Percentiles rank a stretch among this genome's conserved stretches.
These are phyloP conservation scores for Xylariales sp. DNA, from an alignment of 2,329 filamentous ascomycete genomes.

Conservation along the genomic window DNA sequence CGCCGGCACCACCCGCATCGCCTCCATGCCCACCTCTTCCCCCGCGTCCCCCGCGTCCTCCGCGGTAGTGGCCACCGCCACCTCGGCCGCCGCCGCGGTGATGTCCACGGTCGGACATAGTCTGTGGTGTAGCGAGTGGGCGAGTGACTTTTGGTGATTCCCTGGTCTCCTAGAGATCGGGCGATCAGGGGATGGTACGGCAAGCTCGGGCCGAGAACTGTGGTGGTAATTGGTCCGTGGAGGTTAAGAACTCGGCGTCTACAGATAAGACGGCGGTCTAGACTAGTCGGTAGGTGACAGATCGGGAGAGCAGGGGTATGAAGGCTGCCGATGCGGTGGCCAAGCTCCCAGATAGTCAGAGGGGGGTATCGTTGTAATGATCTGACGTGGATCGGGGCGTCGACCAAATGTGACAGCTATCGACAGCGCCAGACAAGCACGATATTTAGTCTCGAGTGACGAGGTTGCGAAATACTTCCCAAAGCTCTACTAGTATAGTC, in stretches of 20 bases:
- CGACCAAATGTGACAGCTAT: conserved; percentile 9
- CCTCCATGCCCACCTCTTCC: conserved; percentile 59
- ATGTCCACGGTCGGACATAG: conserved; percentile 64
- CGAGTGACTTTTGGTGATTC: not conserved
- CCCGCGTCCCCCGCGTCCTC: conserved; percentile 55
- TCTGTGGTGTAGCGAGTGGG: conserved; percentile 40
- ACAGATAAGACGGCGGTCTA: conserved; percentile 19
- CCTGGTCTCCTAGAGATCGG: not conserved
- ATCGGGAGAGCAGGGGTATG: conserved; percentile 10
- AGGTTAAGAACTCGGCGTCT: not conserved
- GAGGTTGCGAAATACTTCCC: conserved; percentile 6
- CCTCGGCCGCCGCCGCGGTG: conserved; percentile 63
- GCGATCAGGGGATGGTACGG: not conserved
- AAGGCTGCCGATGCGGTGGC: not conserved
- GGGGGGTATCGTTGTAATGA: not conserved
- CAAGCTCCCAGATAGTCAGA: conserved; percentile 2
- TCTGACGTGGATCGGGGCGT: conserved; percentile 2
- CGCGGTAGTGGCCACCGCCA: conserved; percentile 54
- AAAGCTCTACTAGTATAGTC: conserved; percentile 1
- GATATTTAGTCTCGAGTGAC: not conserved
- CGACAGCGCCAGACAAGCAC: not conserved
- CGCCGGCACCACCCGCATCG: conserved; percentile 55
- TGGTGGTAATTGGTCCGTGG: conserved; percentile 6
- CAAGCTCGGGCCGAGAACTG: conserved; percentile 8
- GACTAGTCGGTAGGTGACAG: conserved; percentile 23